Conservation (phyloP, 2,329 filamentous ascomycete species). For the Paecilomyces fulvus region DNA sequence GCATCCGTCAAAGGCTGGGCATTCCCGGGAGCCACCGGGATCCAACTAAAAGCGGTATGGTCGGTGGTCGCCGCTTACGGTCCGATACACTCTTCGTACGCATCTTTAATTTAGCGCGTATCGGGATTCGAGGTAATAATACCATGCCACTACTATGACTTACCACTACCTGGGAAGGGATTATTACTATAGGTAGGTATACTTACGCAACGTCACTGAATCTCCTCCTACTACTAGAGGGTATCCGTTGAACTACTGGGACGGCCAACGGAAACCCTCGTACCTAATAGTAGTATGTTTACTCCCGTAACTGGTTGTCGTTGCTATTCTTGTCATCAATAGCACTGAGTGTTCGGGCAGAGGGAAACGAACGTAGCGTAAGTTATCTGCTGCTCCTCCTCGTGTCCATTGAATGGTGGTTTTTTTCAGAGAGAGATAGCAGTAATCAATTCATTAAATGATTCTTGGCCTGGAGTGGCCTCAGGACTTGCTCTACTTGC, state of each 20-base stretch:
- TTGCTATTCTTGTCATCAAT: too few species aligned
- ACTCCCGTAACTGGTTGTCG: too few species aligned
- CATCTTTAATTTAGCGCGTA: background rate
- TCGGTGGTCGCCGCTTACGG: background rate
- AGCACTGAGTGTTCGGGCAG: too few species aligned
- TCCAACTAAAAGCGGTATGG: background rate
- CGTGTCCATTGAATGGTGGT: too few species aligned
- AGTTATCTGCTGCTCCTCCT: too few species aligned
- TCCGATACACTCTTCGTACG: background rate
- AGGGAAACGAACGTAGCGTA: too few species aligned
- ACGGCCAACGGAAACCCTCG: background rate
- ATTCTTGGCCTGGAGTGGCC: background rate
- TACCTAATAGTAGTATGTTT: background rate
- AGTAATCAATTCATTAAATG: background rate
- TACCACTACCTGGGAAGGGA: background rate
- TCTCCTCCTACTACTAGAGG: background rate
- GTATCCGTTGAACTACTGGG: too few species aligned
- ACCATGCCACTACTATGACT: background rate
- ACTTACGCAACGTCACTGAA: background rate
- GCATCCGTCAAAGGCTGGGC: background rate
- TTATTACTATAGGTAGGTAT: too few species aligned
- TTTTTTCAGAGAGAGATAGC: too few species aligned
- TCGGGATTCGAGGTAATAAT: background rate
- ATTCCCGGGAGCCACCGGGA: background rate
- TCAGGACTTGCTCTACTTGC: background rate